These are phyloP conservation scores for Russula lepida DNA, from an alignment of 768 basidiomycete species.

Conservation along the genomic window DNA sequence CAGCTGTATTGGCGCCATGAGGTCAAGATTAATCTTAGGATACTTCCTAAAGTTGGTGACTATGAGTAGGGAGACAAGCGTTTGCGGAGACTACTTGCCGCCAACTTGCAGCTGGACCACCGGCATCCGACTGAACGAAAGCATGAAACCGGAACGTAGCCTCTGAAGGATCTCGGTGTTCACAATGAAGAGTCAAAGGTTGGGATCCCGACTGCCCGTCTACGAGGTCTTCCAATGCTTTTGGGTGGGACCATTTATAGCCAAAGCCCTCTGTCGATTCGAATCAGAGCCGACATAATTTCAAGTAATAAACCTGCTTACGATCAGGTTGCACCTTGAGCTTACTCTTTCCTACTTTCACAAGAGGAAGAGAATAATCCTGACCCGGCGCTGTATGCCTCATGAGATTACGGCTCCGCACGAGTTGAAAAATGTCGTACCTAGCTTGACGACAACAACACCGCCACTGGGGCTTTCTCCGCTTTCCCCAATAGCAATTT, in stretches of 20 bases:
- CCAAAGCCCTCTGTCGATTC: conserved; percentile 79
- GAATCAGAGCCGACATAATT: neutral
- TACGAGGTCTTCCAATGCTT: conserved; percentile 86
- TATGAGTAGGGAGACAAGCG: neutral
- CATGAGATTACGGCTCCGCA: neutral
- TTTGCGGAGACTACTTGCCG: neutral
- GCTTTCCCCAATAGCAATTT: conserved; percentile 83
- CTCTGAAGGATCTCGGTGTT: conserved; percentile 70
- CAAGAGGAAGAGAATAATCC: conserved; percentile 84
- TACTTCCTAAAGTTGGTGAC: conserved; percentile 47
- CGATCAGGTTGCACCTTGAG: conserved; percentile 89
- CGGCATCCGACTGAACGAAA: conserved; percentile 69
- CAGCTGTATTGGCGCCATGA: conserved; percentile 89
- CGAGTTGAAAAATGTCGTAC: conserved; percentile 17
- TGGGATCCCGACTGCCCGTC: conserved; percentile 36
- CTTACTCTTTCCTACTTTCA: conserved; percentile 73
- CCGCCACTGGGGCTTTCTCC: conserved; percentile 73
- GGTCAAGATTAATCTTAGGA: conserved; percentile 75
- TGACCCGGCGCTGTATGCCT: conserved; percentile 61
- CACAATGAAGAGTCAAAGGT: conserved; percentile 73
- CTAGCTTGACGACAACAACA: conserved; percentile 70
- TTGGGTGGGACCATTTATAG: conserved; percentile 84
- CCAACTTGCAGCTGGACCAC: conserved; percentile 30
- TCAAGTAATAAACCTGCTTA: conserved; percentile 34
- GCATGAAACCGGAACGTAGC: conserved; percentile 93